Evolutionary conservation across 179 eudicot species (phyloP).

Genomic region (Spergularia azorica): DNA sequence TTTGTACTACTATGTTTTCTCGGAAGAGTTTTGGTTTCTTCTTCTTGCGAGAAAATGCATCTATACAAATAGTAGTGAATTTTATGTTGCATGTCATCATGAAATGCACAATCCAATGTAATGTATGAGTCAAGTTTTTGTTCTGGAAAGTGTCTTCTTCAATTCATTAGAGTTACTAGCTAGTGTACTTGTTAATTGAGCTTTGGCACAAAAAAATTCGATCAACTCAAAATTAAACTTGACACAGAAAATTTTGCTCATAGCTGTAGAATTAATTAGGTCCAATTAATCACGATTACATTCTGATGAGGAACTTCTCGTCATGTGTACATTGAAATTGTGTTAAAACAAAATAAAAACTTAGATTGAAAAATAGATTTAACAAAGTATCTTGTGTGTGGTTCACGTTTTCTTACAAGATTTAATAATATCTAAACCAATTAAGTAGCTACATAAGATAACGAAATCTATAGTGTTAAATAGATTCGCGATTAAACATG

Average conservation of each 20-base stretch:
- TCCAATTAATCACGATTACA: too few species aligned
- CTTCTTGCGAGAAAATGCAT: constrained; percentile 22
- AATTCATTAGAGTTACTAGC: background rate
- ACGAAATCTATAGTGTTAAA: background rate
- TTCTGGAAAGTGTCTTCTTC: background rate
- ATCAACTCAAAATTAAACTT: too few species aligned
- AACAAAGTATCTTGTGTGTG: background rate
- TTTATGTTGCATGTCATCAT: background rate
- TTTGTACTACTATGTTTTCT: background rate
- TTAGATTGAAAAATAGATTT: too few species aligned
- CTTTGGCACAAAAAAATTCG: too few species aligned
- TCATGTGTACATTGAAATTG: too few species aligned
- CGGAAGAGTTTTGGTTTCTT: background rate
- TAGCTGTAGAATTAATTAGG: too few species aligned
- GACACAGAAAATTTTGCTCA: too few species aligned
- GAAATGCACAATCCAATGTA: background rate
- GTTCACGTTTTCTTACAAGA: background rate
- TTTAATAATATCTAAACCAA: background rate
- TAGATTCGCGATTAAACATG: background rate
- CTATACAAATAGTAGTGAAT: background rate
- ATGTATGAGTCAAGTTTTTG: background rate
- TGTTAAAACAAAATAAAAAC: too few species aligned
- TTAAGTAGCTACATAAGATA: background rate
- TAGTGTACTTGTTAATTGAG: too few species aligned
- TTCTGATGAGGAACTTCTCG: too few species aligned